Percentiles rank a stretch among this genome's conserved stretches.
These are phyloP conservation scores for Fusarium sp. DNA, from an alignment of 2,329 filamentous ascomycete species.

Conservation along the genomic window DNA sequence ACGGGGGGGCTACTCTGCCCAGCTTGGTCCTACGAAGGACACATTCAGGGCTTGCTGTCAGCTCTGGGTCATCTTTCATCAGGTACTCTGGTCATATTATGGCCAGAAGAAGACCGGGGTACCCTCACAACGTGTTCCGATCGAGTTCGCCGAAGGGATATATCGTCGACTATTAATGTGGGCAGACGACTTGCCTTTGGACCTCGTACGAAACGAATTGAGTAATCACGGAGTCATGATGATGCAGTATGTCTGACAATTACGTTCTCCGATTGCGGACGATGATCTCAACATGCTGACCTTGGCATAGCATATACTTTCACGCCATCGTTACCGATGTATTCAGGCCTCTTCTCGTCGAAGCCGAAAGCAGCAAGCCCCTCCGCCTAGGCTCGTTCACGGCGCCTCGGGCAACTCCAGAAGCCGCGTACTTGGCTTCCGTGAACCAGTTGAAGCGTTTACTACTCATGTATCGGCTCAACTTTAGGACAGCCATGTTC, in stretches of 20 bases:
- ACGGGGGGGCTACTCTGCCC: not conserved
- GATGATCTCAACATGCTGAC: not conserved
- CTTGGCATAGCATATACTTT: slow-evolving; percentile 29
- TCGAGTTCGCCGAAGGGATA: not conserved
- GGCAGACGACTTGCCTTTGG: slow-evolving; percentile 1
- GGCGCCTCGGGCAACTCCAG: slow-evolving; percentile 30
- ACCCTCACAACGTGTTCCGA: not conserved
- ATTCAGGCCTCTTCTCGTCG: slow-evolving; percentile 42
- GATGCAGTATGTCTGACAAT: slow-evolving; percentile 17
- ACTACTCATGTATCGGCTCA: slow-evolving; percentile 48
- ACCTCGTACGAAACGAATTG: not conserved
- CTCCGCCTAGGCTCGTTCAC: slow-evolving; percentile 43
- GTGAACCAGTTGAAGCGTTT: slow-evolving; percentile 52
- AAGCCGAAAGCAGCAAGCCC: not conserved
- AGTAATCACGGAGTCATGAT: slow-evolving; percentile 43
- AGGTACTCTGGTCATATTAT: slow-evolving; percentile 3
- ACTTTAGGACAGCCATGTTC: slow-evolving; percentile 46
- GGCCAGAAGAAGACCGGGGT: not conserved
- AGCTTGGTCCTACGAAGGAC: not conserved
- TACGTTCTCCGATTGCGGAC: too few relatives aligned
- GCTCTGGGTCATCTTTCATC: not conserved
- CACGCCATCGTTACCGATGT: slow-evolving; percentile 37
- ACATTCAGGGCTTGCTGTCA: not conserved
- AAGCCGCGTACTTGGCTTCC: slow-evolving; percentile 46
- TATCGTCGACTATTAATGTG: slow-evolving; percentile 1